These are phyloP conservation scores for Coniferiporia weirii DNA, from an alignment of 1,284 basidiomycete species.

Conservation along the genomic window DNA sequence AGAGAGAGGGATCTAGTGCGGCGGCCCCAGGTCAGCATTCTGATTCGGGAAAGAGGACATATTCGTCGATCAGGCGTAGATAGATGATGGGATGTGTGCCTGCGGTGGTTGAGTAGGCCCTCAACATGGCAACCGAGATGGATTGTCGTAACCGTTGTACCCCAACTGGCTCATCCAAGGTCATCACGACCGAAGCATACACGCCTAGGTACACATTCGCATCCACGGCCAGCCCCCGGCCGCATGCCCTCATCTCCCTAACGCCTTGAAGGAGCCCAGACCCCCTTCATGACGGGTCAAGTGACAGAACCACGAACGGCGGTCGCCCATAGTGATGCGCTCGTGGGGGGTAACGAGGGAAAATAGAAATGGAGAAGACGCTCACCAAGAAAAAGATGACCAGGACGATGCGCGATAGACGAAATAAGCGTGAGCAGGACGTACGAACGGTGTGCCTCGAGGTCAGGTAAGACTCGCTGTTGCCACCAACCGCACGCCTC, in stretches of 20 bases:
- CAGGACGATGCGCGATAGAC: neutral
- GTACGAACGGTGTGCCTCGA: constrained; percentile 9
- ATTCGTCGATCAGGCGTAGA: neutral
- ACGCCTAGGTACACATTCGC: neutral
- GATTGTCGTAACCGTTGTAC: neutral
- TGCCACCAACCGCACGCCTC: constrained; percentile 2
- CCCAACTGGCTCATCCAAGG: neutral
- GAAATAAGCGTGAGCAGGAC: neutral
- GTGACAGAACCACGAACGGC: neutral
- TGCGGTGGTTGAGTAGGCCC: neutral
- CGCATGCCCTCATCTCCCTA: neutral
- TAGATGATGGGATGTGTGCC: neutral
- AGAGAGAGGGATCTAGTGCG: neutral
- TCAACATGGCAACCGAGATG: constrained; percentile 10
- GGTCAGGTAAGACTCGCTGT: constrained; percentile 10
- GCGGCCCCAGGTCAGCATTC: neutral
- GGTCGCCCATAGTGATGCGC: neutral
- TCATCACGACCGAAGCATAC: neutral
- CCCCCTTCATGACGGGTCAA: constrained; percentile 2
- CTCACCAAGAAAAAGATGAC: constrained; percentile 5
- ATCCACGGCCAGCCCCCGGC: neutral
- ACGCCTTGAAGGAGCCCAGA: neutral
- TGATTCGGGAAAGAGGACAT: neutral
- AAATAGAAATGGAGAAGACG: neutral
- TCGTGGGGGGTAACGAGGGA: neutral